Conservation (phyloP, 495 filamentous ascomycete species). For the Xylaria grammica region DNA sequence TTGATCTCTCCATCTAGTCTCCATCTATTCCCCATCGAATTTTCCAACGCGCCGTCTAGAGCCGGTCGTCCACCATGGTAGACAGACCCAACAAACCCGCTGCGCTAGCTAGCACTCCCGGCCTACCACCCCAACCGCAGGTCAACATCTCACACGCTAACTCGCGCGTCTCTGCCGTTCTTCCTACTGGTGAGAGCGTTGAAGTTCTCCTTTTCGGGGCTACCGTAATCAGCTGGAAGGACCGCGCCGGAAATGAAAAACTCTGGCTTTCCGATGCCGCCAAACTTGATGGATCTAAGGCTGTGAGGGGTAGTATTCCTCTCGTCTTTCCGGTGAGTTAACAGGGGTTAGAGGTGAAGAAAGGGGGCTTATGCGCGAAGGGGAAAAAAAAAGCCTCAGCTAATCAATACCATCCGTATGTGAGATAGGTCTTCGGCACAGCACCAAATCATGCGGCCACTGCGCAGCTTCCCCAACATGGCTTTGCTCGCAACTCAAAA, state of each 20-base stretch:
- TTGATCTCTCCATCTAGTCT: neutral
- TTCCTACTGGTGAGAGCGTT: conserved; percentile 86
- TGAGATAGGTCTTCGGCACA: conserved; percentile 82
- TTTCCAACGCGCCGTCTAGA: neutral
- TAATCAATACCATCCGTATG: neutral
- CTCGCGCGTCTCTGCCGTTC: conserved; percentile 67
- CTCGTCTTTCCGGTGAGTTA: conserved; percentile 93
- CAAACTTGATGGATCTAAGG: conserved; percentile 61
- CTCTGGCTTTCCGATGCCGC: conserved; percentile 86
- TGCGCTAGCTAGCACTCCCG: conserved; percentile 71
- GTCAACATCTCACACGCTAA: conserved; percentile 71
- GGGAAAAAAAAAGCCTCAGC: conserved; percentile 7
- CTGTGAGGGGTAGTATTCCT: conserved; percentile 81
- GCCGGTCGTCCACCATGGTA: conserved; percentile 61
- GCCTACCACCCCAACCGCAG: conserved; percentile 66
- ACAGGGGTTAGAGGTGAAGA: neutral
- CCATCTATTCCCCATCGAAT: neutral
- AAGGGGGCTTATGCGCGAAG: neutral
- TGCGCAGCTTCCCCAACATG: conserved; percentile 83
- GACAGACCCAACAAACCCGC: conserved; percentile 83
- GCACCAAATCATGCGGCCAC: conserved; percentile 74
- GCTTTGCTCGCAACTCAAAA: conserved; percentile 86
- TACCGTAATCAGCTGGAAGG: conserved; percentile 92
- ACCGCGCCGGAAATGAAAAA: conserved; percentile 77
- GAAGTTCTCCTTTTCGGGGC: conserved; percentile 88